Evolutionary conservation across 2,329 filamentous ascomycete genomes (phyloP).

Genomic region (Penicillium crustosum): DNA sequence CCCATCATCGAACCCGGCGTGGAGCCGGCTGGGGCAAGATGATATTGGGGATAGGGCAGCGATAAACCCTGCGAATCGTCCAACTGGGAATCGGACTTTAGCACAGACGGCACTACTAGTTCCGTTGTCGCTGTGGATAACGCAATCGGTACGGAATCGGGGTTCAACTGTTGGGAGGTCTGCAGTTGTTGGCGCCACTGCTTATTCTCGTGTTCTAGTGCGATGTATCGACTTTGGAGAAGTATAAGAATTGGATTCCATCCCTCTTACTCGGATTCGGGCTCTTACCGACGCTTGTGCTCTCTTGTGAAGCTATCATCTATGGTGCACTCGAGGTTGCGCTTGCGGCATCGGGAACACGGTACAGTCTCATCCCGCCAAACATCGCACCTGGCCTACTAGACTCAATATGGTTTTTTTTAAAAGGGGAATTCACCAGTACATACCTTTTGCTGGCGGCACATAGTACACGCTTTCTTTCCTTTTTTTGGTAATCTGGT

Average conservation of each 20-base stretch:
- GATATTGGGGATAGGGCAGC: constrained; percentile 22
- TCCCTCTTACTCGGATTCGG: too few species aligned
- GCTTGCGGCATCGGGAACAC: constrained; percentile 42
- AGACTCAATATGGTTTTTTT: not conserved
- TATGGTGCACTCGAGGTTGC: constrained; percentile 39
- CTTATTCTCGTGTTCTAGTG: constrained; percentile 40
- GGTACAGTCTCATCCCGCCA: constrained; percentile 36
- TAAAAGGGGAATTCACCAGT: not conserved
- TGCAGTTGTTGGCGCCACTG: constrained; percentile 38
- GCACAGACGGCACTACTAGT: constrained; percentile 25
- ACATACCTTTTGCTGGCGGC: constrained; percentile 45
- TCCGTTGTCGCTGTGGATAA: constrained; percentile 35
- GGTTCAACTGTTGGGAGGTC: constrained; percentile 24
- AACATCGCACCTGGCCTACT: constrained; percentile 43
- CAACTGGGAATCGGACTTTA: constrained; percentile 7
- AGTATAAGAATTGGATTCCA: not conserved
- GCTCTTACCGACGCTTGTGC: constrained; percentile 42
- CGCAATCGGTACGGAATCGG: constrained; percentile 28
- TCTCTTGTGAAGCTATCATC: constrained; percentile 46
- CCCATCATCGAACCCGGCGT: constrained; percentile 14
- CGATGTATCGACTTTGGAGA: constrained; percentile 36
- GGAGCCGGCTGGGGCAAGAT: constrained; percentile 20
- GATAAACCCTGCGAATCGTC: constrained; percentile 10
- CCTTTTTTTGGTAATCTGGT: constrained; percentile 28
- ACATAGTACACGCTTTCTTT: constrained; percentile 47